phyloP scores from a whole-genome alignment of 2,329 filamentous ascomycete genomes.

The Sordariomycetes sp. region DNA sequence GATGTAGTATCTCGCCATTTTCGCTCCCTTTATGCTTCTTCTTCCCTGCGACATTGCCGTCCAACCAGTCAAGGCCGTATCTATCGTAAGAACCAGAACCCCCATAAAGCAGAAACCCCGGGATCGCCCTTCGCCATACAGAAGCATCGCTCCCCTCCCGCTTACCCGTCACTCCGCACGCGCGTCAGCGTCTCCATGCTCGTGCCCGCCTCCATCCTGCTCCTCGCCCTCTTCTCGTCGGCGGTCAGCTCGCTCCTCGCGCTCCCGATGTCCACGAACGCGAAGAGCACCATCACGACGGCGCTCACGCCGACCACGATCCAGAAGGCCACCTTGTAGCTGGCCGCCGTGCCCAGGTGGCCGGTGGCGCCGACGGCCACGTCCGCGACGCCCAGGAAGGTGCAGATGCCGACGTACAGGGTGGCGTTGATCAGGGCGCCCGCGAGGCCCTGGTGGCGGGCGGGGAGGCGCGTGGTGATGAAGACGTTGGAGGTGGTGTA shows the following conservation, averaged over 20 bases:
- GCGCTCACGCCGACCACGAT: conserved; percentile 41
- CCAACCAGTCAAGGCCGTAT: neutral
- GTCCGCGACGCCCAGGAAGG: conserved; percentile 54
- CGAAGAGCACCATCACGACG: conserved; percentile 32
- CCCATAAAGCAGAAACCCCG: neutral
- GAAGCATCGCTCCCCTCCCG: neutral
- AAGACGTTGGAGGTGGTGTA: conserved; percentile 59
- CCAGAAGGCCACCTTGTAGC: conserved; percentile 53
- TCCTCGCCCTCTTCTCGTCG: conserved; percentile 19
- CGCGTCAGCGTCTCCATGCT: neutral
- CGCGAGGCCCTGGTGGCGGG: conserved; percentile 49
- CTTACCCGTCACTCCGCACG: neutral
- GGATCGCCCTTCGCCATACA: neutral
- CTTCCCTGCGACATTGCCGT: neutral
- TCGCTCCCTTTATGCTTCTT: too few relatives aligned
- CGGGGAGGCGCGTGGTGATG: conserved; percentile 51
- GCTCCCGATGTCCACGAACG: conserved; percentile 6
- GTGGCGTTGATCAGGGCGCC: conserved; percentile 54
- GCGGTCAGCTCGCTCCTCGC: conserved; percentile 11
- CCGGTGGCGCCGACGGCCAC: conserved; percentile 34
- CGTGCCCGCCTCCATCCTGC: neutral
- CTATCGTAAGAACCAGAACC: neutral
- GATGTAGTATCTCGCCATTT: too few relatives aligned
- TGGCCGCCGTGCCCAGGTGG: conserved; percentile 28
- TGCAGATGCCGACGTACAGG: conserved; percentile 50